Conservation (phyloP, 2,329 filamentous ascomycete species). For the Chaetomium strumarium region DNA sequence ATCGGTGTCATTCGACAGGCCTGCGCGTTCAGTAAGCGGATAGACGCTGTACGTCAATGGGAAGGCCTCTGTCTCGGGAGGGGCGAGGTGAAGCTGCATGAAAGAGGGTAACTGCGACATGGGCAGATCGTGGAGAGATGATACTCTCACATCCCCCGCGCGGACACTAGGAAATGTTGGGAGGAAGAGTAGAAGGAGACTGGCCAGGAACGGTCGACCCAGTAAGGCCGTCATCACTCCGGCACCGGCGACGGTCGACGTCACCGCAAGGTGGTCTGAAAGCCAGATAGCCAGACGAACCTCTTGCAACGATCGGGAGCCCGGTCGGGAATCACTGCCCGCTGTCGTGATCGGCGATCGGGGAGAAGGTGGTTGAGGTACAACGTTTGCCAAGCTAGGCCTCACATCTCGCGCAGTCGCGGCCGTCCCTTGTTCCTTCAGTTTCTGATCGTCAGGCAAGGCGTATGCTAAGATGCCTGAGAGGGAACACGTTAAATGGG, state of each 20-base stretch:
- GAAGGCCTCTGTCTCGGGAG: slow-evolving; percentile 25
- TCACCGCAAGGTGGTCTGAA: slow-evolving; percentile 28
- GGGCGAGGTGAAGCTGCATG: slow-evolving; percentile 37
- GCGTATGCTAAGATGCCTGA: slow-evolving; percentile 24
- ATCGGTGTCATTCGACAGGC: slow-evolving; percentile 38
- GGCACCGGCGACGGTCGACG: slow-evolving; percentile 33
- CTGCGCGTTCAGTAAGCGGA: slow-evolving; percentile 39
- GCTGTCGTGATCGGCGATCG: slow-evolving; percentile 1
- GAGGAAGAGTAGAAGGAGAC: slow-evolving; percentile 28
- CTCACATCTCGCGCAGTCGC: slow-evolving; percentile 27
- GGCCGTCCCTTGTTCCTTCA: slow-evolving; percentile 22
- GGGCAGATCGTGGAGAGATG: slow-evolving; percentile 31
- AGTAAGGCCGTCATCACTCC: slow-evolving; percentile 33
- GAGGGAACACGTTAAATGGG: neutral
- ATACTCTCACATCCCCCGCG: slow-evolving; percentile 21
- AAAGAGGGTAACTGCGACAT: slow-evolving; percentile 35
- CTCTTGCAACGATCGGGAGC: slow-evolving; percentile 11
- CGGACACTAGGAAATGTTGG: slow-evolving; percentile 20
- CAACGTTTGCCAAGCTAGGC: slow-evolving; percentile 19
- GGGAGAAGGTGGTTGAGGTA: slow-evolving; percentile 19
- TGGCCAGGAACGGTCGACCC: slow-evolving; percentile 29
- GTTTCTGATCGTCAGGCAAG: slow-evolving; percentile 28
- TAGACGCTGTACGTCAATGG: slow-evolving; percentile 33
- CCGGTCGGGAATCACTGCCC: slow-evolving; percentile 13
- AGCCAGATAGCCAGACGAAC: slow-evolving; percentile 4